Percentiles rank a stretch among this genome's conserved stretches.
Conservation (phyloP, 1,284 basidiomycete species). For the Cystobasidium slooffiae region DNA sequence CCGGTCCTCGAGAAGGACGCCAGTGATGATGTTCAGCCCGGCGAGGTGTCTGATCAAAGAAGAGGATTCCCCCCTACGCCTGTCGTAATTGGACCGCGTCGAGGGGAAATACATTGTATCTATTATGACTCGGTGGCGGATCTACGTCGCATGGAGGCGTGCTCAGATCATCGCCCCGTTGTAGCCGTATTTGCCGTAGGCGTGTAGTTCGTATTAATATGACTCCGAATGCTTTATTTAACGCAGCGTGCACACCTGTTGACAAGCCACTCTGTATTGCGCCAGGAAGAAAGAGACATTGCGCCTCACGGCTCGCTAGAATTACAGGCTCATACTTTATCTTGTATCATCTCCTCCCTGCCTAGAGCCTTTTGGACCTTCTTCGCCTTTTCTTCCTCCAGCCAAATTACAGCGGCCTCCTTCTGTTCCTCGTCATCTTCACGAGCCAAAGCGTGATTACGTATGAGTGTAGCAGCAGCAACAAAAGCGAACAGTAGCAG, state of each 20-base stretch:
- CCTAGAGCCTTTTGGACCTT: conserved; percentile 6
- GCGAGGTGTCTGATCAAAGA: background rate
- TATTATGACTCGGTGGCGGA: conserved; percentile 48
- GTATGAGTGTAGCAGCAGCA: background rate
- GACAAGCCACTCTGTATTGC: too few species aligned
- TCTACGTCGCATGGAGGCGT: conserved; percentile 49
- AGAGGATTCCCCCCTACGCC: conserved; percentile 4
- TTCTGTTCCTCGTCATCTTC: conserved; percentile 38
- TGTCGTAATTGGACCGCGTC: conserved; percentile 44
- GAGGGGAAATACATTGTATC: conserved; percentile 48
- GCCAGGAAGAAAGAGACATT: too few species aligned
- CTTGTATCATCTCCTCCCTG: background rate
- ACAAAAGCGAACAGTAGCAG: conserved; percentile 17
- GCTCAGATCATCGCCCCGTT: conserved; percentile 50
- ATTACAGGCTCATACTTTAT: background rate
- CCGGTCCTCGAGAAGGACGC: background rate
- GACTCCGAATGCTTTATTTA: background rate
- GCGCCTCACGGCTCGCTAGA: background rate
- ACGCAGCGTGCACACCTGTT: too few species aligned
- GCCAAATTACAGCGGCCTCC: conserved; percentile 24
- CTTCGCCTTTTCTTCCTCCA: conserved; percentile 21
- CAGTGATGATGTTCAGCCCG: background rate
- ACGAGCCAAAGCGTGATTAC: conserved; percentile 1
- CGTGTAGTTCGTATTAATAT: conserved; percentile 11
- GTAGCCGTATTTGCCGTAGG: conserved; percentile 48